Evolutionary conservation across 1,284 basidiomycete genomes (phyloP), one percentile per base, ranked within the genome.

Genomic region (Cryptococcus amylolentus): DNA sequence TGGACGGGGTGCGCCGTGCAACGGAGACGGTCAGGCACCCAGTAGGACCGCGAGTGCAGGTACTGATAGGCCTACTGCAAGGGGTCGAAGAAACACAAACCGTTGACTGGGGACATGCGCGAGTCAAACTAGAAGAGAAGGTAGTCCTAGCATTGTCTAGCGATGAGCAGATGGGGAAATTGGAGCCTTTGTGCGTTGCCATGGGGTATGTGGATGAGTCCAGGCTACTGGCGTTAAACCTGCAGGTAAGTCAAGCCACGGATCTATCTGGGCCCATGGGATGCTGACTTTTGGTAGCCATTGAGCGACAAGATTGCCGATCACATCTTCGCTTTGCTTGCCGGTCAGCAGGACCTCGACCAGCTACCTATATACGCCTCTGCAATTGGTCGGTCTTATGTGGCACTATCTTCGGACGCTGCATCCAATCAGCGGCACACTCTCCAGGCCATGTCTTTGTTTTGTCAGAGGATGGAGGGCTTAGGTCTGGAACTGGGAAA

Each of bases 71-170:
- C 1, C 20, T 70, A 1, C 51, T 70, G 12, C 45, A 61, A 26
- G 70, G 68, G 2, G 5, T 67, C 3, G 60, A 61, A 23, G 65
- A 66, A 5, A 55, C 48, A 1, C 31, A 38, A 7, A 58, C 55
- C 12, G 38, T 67, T 7, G 60, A 70, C 20, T 72, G 70, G 70
- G 66, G 64, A 14, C 26, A 52, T n/a, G 56, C 45, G 6, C 51
- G 66, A 16, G 27, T 52, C 5, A 56, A 57, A n/a, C 49, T 72
- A 40, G 70, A 72, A 42, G 68, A 70, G 45, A 60, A 58, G 18
- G 47, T 69, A 2, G 61, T 70, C 4, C 42, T 69, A 14, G 58
- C 51, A 1, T 14, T 65, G 8, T 56, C 58, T 2, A 14, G 26
- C n/a, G 26, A 26, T 14, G 61, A 61, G 5, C 27, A 28, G 3